A percentile compares a stretch with the other conserved stretches of the same genome.
Evolutionary conservation across 768 basidiomycete species (phyloP).

Genomic region (Agrocybe pediades): DNA sequence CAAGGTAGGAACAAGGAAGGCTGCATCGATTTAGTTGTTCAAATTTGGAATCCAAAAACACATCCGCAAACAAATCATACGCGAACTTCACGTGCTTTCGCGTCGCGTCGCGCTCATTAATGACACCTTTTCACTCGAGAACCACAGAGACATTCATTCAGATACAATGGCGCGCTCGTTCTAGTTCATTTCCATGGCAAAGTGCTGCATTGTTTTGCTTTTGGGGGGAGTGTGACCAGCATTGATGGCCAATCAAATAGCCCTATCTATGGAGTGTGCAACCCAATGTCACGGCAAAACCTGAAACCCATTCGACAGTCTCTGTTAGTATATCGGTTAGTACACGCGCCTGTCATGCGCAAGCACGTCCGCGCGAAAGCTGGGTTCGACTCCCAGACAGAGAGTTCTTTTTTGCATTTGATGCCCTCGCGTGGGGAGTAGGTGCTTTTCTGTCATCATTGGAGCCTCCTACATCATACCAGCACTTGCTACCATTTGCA

Average conservation of each 20-base stretch:
- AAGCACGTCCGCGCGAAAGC: not conserved
- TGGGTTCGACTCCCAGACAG: slow-evolving; percentile 1
- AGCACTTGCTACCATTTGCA: no score
- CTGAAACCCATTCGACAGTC: no score
- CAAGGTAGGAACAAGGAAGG: slow-evolving; percentile 13
- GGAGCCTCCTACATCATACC: no score
- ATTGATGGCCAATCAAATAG: no score
- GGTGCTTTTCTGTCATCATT: no score
- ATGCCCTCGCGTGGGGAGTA: no score
- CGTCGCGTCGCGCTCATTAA: slow-evolving; percentile 7
- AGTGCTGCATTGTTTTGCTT: not conserved
- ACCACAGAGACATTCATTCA: not conserved
- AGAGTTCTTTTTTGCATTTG: not conserved
- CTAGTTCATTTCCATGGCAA: no score
- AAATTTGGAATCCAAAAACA: slow-evolving; percentile 18
- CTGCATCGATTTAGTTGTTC: slow-evolving; percentile 12
- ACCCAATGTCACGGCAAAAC: no score
- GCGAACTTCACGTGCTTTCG: slow-evolving; percentile 21
- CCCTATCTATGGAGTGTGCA: no score
- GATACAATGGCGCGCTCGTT: no score
- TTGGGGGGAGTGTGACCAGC: no score
- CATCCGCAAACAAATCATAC: slow-evolving; percentile 22
- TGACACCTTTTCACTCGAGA: not conserved
- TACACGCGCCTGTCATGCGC: slow-evolving; percentile 1
- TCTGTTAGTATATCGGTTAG: not conserved